These are phyloP conservation scores for Sanguinoderma infundibulare DNA, from an alignment of 1,284 basidiomycete genomes.

Conservation along the genomic window DNA sequence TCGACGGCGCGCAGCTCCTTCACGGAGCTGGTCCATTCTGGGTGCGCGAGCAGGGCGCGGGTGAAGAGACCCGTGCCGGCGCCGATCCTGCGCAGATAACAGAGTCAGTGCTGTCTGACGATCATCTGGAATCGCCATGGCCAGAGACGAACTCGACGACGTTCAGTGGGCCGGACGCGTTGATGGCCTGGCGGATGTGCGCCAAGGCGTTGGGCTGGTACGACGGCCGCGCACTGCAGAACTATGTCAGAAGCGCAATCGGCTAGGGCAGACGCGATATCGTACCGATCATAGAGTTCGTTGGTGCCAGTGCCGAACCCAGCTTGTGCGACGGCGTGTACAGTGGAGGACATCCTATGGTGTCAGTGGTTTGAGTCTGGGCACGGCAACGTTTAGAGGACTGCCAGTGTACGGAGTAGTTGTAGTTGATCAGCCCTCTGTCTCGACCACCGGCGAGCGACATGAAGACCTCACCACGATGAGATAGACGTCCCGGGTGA, in stretches of 20 bases:
- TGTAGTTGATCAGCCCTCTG: background rate
- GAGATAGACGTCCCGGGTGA: background rate
- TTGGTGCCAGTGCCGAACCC: conserved; percentile 77
- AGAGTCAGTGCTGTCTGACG: background rate
- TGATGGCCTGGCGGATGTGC: conserved; percentile 55
- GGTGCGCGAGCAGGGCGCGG: conserved; percentile 68
- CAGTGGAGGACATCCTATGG: conserved; percentile 15
- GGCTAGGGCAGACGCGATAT: background rate
- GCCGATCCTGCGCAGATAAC: conserved; percentile 52
- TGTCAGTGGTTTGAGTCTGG: background rate
- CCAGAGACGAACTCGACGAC: conserved; percentile 65
- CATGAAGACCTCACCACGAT: background rate
- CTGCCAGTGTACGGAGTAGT: background rate
- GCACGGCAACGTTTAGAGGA: too few relatives aligned
- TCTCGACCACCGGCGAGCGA: background rate
- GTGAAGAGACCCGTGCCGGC: conserved; percentile 83
- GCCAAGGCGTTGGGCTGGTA: conserved; percentile 64
- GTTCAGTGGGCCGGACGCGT: conserved; percentile 48
- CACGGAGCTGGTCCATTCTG: conserved; percentile 55
- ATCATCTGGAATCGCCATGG: too few relatives aligned
- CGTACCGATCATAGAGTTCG: conserved; percentile 73
- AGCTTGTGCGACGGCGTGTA: conserved; percentile 60
- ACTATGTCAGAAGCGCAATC: too few relatives aligned
- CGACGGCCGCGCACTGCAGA: conserved; percentile 71
- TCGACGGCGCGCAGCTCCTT: conserved; percentile 65